A percentile compares a stretch with the other conserved stretches of the same genome.
These are phyloP conservation scores for Pythium phragmiticola DNA, from an alignment of 352 stramenopile genomes.

Conservation along the genomic window DNA sequence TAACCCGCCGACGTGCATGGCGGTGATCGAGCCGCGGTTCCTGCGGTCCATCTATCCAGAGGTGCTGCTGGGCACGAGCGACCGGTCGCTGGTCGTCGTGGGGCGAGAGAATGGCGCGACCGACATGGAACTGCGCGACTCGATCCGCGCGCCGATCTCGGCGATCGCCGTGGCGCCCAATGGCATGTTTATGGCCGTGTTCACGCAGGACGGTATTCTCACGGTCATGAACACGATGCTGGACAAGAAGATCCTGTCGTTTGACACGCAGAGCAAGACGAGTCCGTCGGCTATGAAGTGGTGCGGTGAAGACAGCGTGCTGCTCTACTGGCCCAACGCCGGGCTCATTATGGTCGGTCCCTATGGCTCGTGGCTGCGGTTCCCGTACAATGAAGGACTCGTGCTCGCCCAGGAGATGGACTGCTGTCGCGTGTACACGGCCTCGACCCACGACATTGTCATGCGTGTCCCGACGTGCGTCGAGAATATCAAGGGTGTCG, in stretches of 20 bases:
- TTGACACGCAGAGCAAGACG: conserved; percentile 85
- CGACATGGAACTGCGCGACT: conserved; percentile 85
- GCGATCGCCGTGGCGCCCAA: conserved; percentile 93
- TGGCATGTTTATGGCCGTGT: conserved; percentile 95
- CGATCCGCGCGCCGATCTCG: conserved; percentile 87
- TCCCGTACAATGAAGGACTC: conserved; percentile 79
- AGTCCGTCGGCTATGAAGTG: conserved; percentile 77
- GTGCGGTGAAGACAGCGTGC: conserved; percentile 90
- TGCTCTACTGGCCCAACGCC: conserved; percentile 85
- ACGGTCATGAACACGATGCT: conserved; percentile 96
- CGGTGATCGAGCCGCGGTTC: conserved; percentile 90
- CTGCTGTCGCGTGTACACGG: conserved; percentile 52
- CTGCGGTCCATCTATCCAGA: conserved; percentile 90
- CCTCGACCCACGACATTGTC: conserved; percentile 77
- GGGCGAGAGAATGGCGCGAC: conserved; percentile 62
- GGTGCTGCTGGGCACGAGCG: conserved; percentile 91
- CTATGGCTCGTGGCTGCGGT: conserved; percentile 83
- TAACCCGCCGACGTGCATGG: conserved; percentile 88
- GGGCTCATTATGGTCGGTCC: conserved; percentile 86
- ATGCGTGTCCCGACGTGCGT: conserved; percentile 81
- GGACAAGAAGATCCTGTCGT: conserved; percentile 92
- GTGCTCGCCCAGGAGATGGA: conserved; percentile 59
- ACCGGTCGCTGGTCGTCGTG: conserved; percentile 88
- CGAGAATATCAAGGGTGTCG: conserved; percentile 87
- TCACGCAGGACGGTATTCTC: conserved; percentile 91